Base-by-base conservation (phyloP, 345 rosid species). In the Acer yangbiense region DNA sequence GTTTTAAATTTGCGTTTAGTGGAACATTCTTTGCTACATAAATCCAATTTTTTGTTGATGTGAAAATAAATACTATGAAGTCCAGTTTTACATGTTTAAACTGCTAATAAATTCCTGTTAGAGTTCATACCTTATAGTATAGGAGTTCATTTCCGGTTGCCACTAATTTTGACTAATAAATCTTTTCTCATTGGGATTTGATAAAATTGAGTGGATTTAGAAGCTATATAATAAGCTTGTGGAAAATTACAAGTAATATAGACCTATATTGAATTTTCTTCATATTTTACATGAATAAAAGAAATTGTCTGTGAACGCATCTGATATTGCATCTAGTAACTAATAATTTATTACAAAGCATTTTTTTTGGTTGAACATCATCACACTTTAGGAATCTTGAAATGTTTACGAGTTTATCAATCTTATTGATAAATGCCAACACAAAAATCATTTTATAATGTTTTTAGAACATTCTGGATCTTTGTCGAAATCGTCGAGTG, bases 401-500 rank as follows among this genome's bases (percentile, higher is more conserved):
- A 32, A 32, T 32, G 0, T 32, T 32, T 32, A 32, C 4, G 0
- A 25, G 41, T 71, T 54, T 55, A 71, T 29, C 46, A 7, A 9
- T 55, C 27, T 13, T 35, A 18, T 6, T 1, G 23, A 52, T 25
- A 55, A 69, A 39, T 44, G 17, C 27, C 39, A 14, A 65, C 7
- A 46, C 69, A 11, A 32, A 32, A 32, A 32, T 32, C 6, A 17
- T 73, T 55, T 64, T 9, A 11, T 10, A 25, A 32, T 32, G 39
- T 32, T n/a, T 78, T 60, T 77, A 95, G 99, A 97, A 92, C 27
- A 84, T 95, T 77, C 88, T 92, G 20, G 71, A 48, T 4, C 76
- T 85, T n/a, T 92, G 99, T 82, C 78, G 82, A 76, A 89, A 93
- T 68, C 72, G 98, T 2, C 18, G 25, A 65, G 90, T 92, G 46